phyloP scores from a whole-genome alignment of 345 rosid genomes.

The Linum usitatissimum region DNA sequence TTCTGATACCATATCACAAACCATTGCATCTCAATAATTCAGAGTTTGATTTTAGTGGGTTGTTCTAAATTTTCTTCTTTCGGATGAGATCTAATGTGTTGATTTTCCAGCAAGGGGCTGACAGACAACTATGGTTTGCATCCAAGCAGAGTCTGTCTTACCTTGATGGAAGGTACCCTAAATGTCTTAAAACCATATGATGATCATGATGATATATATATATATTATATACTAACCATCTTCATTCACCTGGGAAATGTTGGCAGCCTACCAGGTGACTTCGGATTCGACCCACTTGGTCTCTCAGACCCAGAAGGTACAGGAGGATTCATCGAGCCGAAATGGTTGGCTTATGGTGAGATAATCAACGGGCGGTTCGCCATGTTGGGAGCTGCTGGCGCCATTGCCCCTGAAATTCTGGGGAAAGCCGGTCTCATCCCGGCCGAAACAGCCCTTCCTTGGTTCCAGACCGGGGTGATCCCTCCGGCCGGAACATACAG shows the following conservation, averaged over 20 bases:
- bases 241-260: neutral
- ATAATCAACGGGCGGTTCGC: constrained; percentile 74
- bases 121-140: constrained; percentile 89
- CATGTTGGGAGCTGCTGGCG: constrained; percentile 77
- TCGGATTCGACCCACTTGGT: constrained; percentile 87
- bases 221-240: neutral
- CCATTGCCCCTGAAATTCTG: constrained; percentile 82
- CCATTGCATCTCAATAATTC: too few relatives aligned
- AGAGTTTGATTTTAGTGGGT: too few relatives aligned
- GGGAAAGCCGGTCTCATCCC: constrained; percentile 83
- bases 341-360: constrained; percentile 94
- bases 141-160: constrained; percentile 80
- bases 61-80: too few relatives aligned
- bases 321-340: constrained; percentile 94
- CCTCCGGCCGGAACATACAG: constrained; percentile 90
- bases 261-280: constrained; percentile 85
- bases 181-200: neutral
- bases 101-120: constrained; percentile 63
- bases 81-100: neutral
- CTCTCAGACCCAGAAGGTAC: constrained; percentile 97
- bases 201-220: neutral
- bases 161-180: constrained; percentile 85
- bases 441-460: constrained; percentile 74
- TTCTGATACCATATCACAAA: too few relatives aligned
- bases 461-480: constrained; percentile 94